Evolutionary conservation across 2,329 filamentous ascomycete species (phyloP).

Genomic region (Aspergillus tubingensis): DNA sequence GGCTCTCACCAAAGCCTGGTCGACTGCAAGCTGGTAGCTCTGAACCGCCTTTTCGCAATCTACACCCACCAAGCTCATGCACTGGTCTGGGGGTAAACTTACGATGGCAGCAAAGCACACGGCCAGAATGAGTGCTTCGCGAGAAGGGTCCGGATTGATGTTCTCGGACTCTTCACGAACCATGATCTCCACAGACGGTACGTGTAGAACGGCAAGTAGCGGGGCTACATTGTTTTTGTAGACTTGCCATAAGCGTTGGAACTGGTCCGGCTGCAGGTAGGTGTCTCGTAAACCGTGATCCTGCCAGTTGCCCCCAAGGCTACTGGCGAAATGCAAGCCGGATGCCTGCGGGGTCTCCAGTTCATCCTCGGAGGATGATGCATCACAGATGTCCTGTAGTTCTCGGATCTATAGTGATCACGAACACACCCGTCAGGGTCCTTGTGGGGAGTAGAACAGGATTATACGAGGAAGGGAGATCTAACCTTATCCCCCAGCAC

Average conservation of each 20-base stretch:
- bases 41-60: constrained; percentile 7
- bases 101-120: constrained; percentile 23
- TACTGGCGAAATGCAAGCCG: background rate
- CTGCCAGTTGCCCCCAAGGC: background rate
- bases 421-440: background rate
- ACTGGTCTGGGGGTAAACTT: constrained; percentile 16
- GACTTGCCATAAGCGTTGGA: constrained; percentile 18
- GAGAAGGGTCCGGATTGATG: background rate
- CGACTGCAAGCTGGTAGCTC: constrained; percentile 10
- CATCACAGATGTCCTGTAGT: constrained; percentile 13
- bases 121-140: constrained; percentile 14
- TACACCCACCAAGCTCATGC: constrained; percentile 6
- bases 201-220: constrained; percentile 22
- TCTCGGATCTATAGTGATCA: constrained; percentile 8
- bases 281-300: background rate
- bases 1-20: constrained; percentile 15
- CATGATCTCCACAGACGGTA: constrained; percentile 7
- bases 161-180: constrained; percentile 3
- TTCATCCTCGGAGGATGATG: background rate
- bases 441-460: too few species aligned
- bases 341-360: background rate
- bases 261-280: constrained; percentile 4
- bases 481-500: constrained; percentile 20
- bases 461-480: background rate
- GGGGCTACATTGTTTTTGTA: constrained; percentile 25